A percentile compares a stretch with the other conserved stretches of the same genome.
These are phyloP conservation scores for Boletus subcaerulescens DNA, from an alignment of 768 basidiomycete species.

Conservation along the genomic window DNA sequence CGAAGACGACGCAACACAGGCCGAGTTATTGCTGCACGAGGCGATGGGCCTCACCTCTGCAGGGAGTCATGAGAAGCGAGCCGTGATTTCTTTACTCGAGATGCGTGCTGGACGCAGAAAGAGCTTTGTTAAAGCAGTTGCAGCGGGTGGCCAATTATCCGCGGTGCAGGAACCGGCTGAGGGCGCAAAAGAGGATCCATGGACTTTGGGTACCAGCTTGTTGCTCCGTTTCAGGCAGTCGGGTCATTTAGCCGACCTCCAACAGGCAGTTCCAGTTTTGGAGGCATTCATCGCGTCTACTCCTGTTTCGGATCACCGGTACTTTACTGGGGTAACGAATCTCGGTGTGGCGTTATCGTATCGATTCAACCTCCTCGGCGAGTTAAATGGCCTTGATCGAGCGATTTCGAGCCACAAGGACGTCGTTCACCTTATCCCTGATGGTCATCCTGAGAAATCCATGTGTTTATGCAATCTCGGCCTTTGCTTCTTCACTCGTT, in stretches of 20 bases:
- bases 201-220: not conserved
- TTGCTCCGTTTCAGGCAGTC: not conserved
- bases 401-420: not conserved
- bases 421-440: not conserved
- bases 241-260: not conserved
- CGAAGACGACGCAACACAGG: not conserved
- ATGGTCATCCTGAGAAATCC: not conserved
- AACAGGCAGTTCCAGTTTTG: not conserved
- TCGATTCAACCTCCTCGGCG: not conserved
- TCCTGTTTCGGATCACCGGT: not conserved
- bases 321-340: not conserved
- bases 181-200: not conserved
- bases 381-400: not conserved
- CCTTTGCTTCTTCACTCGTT: not conserved
- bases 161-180: not conserved
- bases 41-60: not conserved
- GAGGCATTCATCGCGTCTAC: not conserved
- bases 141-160: too few species aligned
- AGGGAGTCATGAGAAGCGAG: not conserved
- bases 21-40: not conserved
- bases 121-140: too few species aligned
- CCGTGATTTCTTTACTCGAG: not conserved
- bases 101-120: not conserved
- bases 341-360: not conserved
- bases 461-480: not conserved